Evolutionary conservation across 1,284 basidiomycete species (phyloP).

Genomic region (Moniliophthora roreri): DNA sequence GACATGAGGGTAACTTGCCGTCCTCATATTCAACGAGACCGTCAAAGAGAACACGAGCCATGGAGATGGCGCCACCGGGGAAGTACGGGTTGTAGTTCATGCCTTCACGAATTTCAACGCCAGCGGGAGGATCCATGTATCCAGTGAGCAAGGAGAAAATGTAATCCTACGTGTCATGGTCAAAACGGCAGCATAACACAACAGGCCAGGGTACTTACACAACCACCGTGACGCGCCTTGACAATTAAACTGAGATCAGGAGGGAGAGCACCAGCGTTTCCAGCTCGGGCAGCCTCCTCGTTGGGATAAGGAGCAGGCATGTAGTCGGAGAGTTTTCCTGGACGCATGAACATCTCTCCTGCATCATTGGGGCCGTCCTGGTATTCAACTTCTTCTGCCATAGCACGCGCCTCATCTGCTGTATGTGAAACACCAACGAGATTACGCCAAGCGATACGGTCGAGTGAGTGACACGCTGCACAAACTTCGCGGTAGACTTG

Average conservation of each 20-base stretch:
- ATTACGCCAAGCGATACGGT: conserved; percentile 99
- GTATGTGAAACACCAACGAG: conserved; percentile 98
- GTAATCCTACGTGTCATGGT: conserved; percentile 72
- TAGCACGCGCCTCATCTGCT: conserved; percentile 85
- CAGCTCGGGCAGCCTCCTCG: conserved; percentile 95
- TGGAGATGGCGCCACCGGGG: conserved; percentile 96
- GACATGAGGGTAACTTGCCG: conserved; percentile 44
- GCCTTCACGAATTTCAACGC: conserved; percentile 94
- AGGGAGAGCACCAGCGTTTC: conserved; percentile 94
- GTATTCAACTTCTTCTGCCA: conserved; percentile 98
- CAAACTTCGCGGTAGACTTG: conserved; percentile 99
- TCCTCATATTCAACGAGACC: conserved; percentile 95
- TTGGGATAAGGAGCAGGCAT: conserved; percentile 96
- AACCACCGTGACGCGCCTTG: conserved; percentile 97
- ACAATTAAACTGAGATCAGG: conserved; percentile 97
- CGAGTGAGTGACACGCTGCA: conserved; percentile 97
- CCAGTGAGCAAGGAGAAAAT: conserved; percentile 97
- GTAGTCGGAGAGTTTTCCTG: conserved; percentile 97
- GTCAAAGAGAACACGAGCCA: conserved; percentile 97
- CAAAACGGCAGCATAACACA: neutral
- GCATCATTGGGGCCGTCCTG: conserved; percentile 93
- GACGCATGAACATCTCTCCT: conserved; percentile 98
- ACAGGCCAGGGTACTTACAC: conserved; percentile 50
- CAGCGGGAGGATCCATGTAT: conserved; percentile 96
- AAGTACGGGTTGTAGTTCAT: conserved; percentile 99